Base-by-base conservation (phyloP, 805 yeast genomes). In the Cyberlindnera xishuangbannaensis region DNA sequence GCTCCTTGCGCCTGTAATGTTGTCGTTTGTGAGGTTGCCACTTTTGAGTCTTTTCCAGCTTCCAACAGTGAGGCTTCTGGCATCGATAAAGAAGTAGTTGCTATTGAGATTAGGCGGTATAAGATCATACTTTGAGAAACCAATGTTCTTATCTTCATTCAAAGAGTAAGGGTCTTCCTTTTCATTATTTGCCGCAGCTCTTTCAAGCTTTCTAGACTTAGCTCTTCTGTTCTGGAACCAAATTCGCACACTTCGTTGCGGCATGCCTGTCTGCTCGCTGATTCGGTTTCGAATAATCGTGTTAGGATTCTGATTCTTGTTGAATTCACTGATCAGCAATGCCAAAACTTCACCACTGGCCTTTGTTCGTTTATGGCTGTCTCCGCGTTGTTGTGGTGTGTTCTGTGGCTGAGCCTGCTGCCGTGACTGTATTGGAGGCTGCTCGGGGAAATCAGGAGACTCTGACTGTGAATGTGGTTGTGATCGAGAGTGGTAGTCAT, bases 221-320 rank as follows among this genome's bases (percentile, higher is more conserved):
- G 92, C 92, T 42, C 97, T 63, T 47, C 88, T 65, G 54, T 86
- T 86, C 56, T 87, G 97, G 51, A 85, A 87, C 96, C 96, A 87
- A 27, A 87, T 87, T 35, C 95, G 69, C 3, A 87, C 95, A 11
- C 88, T 84, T 41, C 92, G 72, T 48, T 87, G 95, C 11, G 87
- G 74, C 83, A 86, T 79, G 14, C 80, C 83, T 2, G 94, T 83
- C 40, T 69, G 68, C 2, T 70, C 75, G 25, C 92, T 76, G 24
- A 87, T 76, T 19, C 67, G 71, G 49, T 78, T 78, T 25, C 96
- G 64, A 36, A 71, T 71, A 25, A 79, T 79, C 0, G 88, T 76
- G 19, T 75, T 66, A 1, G 96, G 96, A 45, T 81, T 83, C 19
- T 84, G 81, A 45, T 83, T 83, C 32, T 61, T 64, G 32, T 70